Base-by-base conservation (phyloP, 2,329 filamentous ascomycete species). In the Pleomassaria siparia region DNA sequence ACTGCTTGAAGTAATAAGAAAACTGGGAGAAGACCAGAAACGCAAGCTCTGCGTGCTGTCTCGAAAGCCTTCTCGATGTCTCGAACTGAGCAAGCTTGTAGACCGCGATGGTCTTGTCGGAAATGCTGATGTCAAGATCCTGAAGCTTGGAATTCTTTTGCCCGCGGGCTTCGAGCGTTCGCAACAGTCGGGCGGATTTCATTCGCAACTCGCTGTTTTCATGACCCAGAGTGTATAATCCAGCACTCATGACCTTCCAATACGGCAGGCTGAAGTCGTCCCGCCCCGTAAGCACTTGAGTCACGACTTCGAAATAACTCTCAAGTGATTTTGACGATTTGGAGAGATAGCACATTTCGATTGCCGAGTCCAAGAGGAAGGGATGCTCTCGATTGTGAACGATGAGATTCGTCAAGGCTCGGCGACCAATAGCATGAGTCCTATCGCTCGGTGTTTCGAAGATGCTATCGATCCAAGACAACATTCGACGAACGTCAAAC, bases 71-170 rank as follows among this genome's bases (percentile, higher is more conserved):
- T 62, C 92, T 91, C 0, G 94, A 97, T 18, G 95, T 95, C 66
- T 97, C 92, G 56, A 96, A 97, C 65, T 99, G 94, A 0, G 95
- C 94, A 36, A 95, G 79, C 73, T 99, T 99, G 73, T 97, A 99
- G 2, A 99, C 92, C 0, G 92, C 91, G 56, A 95, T 95, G 0
- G 95, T 99, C 73, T 96, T 97, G 73, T 99, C 95, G 0, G 92
- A 95, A 48, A 99, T 94, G 67, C 91, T 96, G 61, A 99, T 97
- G 63, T 99, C 94, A 49, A 96, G 95, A 67, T 99, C 94, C 66
- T 96, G 90, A 6, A 99, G 84, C 64, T 95, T 95, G 1, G 92
- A 96, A 55, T 84, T 94, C 56, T 88, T 87, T 54, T 86, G 83
- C 55, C 94, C 88, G 20, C 89, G 83, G 56, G 91, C 85, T 70